Evolutionary conservation across 768 basidiomycete species (phyloP), one percentile per base, ranked within the genome.

Genomic region (Auricularia sp.): DNA sequence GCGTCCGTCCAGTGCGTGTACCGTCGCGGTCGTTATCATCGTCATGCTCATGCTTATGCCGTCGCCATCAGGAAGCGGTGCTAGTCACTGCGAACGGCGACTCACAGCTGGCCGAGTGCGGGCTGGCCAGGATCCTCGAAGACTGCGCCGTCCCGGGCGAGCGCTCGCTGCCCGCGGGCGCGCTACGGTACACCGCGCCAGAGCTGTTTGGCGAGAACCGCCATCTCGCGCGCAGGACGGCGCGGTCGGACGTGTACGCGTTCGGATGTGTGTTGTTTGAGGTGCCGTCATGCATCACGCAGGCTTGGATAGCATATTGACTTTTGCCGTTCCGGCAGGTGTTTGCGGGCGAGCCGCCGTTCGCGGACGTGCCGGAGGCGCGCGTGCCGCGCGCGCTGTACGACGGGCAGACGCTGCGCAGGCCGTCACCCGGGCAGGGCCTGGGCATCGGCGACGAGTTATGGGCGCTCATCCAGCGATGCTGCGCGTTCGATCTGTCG

Each of bases 191-290:
- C 34, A 35, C 56, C 34, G 56, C 56, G 21, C 56, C 56, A 6
- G 56, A 59, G 56, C 56, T 59, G 16, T 59, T 59, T 33, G 56
- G 56, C 56, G 56, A 59, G 56, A 59, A 59, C 29, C 23, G 56
- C 6, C 8, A 21, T 23, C 56, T 59, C 29, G 56, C 56, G 23
- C 23, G 34, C 8, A 21, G 56, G 23, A 59, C 56, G 29, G 21
- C 56, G 12, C 23, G 56, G 23, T 33, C 29, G 4, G 56, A 59
- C 29, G 56, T 59, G 4, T 59, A 59, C 18, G 56, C 56, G 56
- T 59, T 59, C 56, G 56, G 56, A 6, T 59, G 56, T 18, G 56
- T 59, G 11, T 33, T 59, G 56, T 59, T 33, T 35, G 56, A 59
- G 56, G 56, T 59, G 34, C 34, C 21, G 14, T 29, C 14, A 59